Evolutionary conservation across 352 stramenopile species (phyloP).

Genomic region (Phytophthora quininea): DNA sequence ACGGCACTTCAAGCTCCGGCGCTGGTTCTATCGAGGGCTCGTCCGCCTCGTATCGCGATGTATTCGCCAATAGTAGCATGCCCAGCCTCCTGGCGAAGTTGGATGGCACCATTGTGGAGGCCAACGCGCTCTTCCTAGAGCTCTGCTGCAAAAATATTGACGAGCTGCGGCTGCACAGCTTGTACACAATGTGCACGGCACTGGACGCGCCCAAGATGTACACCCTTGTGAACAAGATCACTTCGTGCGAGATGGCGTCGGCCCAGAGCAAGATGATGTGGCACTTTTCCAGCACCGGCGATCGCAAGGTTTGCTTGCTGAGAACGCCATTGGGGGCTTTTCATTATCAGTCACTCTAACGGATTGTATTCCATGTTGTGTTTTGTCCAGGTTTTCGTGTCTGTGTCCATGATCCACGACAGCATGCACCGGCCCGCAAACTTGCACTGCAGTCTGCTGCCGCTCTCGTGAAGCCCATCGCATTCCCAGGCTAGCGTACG

Average conservation of each 20-base stretch:
- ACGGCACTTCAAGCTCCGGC: conserved; percentile 22
- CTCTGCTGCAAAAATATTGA: conserved; percentile 83
- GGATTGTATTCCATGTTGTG: conserved; percentile 4
- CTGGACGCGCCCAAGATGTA: conserved; percentile 85
- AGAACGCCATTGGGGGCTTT: not conserved
- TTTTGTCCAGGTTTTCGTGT: conserved; percentile 71
- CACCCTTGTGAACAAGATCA: conserved; percentile 75
- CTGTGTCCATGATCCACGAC: conserved; percentile 85
- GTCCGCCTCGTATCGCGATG: conserved; percentile 69
- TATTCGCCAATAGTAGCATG: conserved; percentile 83
- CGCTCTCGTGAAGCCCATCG: conserved; percentile 59
- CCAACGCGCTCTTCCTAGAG: conserved; percentile 79
- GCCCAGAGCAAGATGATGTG: conserved; percentile 88
- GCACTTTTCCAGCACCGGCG: conserved; percentile 71
- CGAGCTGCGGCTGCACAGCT: conserved; percentile 73
- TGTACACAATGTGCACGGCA: conserved; percentile 84
- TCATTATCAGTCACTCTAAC: not conserved
- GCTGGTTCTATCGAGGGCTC: conserved; percentile 68
- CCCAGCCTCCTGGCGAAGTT: conserved; percentile 77
- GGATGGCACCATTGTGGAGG: conserved; percentile 81
- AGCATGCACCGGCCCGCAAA: conserved; percentile 75
- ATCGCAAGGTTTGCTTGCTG: conserved; percentile 60
- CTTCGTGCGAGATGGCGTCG: conserved; percentile 77
- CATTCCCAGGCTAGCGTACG: conserved; percentile 11
- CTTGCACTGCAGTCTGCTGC: conserved; percentile 80